These are phyloP conservation scores for Echinochloa phyllopogon DNA, from an alignment of 176 grass and related monocot species.

Conservation along the genomic window DNA sequence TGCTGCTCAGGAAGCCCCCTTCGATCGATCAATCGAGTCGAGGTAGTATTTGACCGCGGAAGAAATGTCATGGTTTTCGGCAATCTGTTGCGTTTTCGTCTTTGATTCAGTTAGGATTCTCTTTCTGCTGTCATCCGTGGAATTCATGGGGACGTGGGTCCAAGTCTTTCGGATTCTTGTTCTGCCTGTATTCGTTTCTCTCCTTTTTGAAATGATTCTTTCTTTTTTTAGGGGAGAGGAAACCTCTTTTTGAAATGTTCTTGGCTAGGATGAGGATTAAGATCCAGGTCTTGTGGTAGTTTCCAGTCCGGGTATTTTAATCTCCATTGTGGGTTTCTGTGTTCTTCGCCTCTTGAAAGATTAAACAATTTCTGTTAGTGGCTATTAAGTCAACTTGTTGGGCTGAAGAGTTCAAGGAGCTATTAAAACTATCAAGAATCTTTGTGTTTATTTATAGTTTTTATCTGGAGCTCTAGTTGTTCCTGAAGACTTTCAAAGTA, in stretches of 20 bases:
- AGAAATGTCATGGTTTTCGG: slow-evolving; percentile 26
- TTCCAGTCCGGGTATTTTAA: slow-evolving; percentile 26
- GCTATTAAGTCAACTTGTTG: slow-evolving; percentile 52
- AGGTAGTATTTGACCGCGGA: slow-evolving; percentile 7
- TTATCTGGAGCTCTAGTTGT: slow-evolving; percentile 38
- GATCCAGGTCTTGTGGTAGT: slow-evolving; percentile 46
- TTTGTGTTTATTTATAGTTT: slow-evolving; percentile 38
- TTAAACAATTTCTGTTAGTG: slow-evolving; percentile 42
- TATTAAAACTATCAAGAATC: slow-evolving; percentile 49
- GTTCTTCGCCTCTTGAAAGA: slow-evolving; percentile 28
- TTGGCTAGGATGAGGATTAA: slow-evolving; percentile 18
- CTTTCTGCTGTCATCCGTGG: background rate
- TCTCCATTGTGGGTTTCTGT: slow-evolving; percentile 49
- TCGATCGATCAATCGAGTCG: slow-evolving; percentile 42
- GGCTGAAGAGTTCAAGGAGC: slow-evolving; percentile 54
- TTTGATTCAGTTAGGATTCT: background rate
- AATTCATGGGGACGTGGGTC: slow-evolving; percentile 38
- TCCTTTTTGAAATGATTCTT: slow-evolving; percentile 1
- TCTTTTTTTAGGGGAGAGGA: background rate
- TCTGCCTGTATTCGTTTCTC: background rate
- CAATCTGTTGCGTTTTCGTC: slow-evolving; percentile 16
- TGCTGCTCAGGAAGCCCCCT: background rate
- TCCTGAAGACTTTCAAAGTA: slow-evolving; percentile 34
- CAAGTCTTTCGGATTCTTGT: slow-evolving; percentile 31
- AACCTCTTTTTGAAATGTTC: background rate